Percentiles rank a stretch among this genome's conserved stretches.
Evolutionary conservation across 805 yeast genomes (phyloP).

Genomic region (Hagleromyces aurorensis): DNA sequence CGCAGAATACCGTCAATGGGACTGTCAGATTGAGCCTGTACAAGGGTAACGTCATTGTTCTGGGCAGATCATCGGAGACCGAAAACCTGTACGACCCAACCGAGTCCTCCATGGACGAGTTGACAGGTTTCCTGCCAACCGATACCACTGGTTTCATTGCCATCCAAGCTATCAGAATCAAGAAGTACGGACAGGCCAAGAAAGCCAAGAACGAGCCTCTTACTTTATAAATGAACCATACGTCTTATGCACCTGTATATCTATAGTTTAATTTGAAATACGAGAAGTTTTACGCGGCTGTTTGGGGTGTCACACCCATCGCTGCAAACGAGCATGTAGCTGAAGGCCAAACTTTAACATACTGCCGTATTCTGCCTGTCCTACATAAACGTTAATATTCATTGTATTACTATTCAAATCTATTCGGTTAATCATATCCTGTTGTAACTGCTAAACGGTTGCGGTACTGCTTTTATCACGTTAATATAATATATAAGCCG

Average conservation of each 20-base stretch:
- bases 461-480: too few relatives aligned
- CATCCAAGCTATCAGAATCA: constrained; percentile 95
- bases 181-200: constrained; percentile 95
- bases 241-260: constrained; percentile 1
- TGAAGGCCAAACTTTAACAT: too few relatives aligned
- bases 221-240: constrained; percentile 24
- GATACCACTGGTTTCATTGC: constrained; percentile 97
- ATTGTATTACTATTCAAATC: neutral
- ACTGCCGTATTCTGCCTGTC: neutral
- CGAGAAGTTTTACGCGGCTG: too few relatives aligned
- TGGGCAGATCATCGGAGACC: constrained; percentile 92
- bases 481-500: too few relatives aligned
- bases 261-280: neutral
- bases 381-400: neutral
- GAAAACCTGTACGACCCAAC: constrained; percentile 97
- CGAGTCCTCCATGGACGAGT: constrained; percentile 98
- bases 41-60: constrained; percentile 77
- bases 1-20: constrained; percentile 94
- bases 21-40: constrained; percentile 87
- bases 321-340: too few relatives aligned
- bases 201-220: constrained; percentile 59
- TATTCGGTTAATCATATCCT: too few relatives aligned
- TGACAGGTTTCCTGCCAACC: constrained; percentile 94
- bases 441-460: too few relatives aligned
- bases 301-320: too few relatives aligned